Base-by-base conservation (phyloP, 78 protist species). In the Emiliania huxleyi region DNA sequence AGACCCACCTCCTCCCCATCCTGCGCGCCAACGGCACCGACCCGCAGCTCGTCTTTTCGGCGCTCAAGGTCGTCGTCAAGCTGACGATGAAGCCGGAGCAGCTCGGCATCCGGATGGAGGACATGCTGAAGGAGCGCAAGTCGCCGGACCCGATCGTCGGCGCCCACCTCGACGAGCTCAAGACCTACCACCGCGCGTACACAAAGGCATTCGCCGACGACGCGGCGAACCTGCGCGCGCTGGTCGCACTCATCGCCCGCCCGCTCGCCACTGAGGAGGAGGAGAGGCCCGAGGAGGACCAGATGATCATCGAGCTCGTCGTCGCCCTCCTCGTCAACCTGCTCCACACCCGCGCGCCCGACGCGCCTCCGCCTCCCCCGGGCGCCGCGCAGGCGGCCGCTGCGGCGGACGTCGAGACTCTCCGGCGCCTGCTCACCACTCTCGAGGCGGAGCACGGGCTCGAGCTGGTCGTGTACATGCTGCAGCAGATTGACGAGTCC, bases 61-160 rank as follows among this genome's bases (percentile, higher is more conserved):
- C 44, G 56, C 89, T 81, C 89, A 81, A 81, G 89, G 25, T 81
- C 40, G 19, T 81, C 37, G 89, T 81, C 56, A 81, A 81, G 89
- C 56, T 81, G 26, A 81, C 89, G 38, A 42, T 81, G 56, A 43
- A 43, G 38, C 89, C 89, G 35, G 89, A 81, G 38, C 40, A 43
- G 21, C 56, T 77, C 35, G 85, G 85, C 48, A 0, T 1, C 48
- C 37, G 18, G 85, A 77, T 77, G 48, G 85, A 0, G 46, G 46
- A 77, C 48, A 18, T 22, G 35, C 85, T 77, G n/a, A 35, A 40
- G 49, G 85, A 77, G 46, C 15, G 46, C 19, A 77, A 77, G 85
- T 2, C 19, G n/a, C 85, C 85, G 29, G 85, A 77, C 46, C 85
- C 85, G 18, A 0, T 3, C 35, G 23, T 77, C n/a, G 85, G 85